A percentile compares a stretch with the other conserved stretches of the same genome.
Evolutionary conservation across 495 filamentous ascomycete species (phyloP).

Genomic region (Penicillium flavigenum): DNA sequence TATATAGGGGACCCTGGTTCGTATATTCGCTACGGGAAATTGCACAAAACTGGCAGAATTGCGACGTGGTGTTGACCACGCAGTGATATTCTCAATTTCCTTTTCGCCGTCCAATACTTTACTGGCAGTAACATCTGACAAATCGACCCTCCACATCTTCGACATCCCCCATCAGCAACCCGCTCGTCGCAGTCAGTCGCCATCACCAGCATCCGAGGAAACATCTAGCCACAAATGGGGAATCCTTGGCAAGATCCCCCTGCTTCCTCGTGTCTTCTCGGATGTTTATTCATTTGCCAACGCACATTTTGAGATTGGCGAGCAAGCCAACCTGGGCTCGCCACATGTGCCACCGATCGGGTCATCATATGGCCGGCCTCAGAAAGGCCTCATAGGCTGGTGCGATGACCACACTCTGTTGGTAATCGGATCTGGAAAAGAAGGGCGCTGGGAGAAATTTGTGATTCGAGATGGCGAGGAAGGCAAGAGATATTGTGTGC

Average conservation of each 20-base stretch:
- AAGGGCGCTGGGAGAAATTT: conserved; percentile 85
- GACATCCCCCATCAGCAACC: conserved; percentile 58
- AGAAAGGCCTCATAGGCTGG: conserved; percentile 80
- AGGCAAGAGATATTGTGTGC: conserved; percentile 57
- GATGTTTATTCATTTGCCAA: conserved; percentile 80
- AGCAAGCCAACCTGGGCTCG: conserved; percentile 55
- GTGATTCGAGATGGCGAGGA: conserved; percentile 61
- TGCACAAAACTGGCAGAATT: conserved; percentile 79
- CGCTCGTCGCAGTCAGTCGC: conserved; percentile 36
- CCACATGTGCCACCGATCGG: conserved; percentile 43
- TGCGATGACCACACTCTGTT: conserved; percentile 63
- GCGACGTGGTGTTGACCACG: conserved; percentile 83
- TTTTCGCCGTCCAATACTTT: conserved; percentile 77
- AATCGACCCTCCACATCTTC: conserved; percentile 91
- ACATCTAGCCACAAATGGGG: conserved; percentile 72
- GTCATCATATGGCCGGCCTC: conserved; percentile 54
- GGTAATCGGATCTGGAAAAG: conserved; percentile 77
- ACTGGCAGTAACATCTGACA: conserved; percentile 95
- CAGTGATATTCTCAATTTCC: conserved; percentile 79
- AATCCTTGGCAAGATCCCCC: conserved; percentile 70
- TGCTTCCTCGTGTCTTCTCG: conserved; percentile 77
- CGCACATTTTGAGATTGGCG: conserved; percentile 73
- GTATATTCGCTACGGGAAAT: conserved; percentile 74
- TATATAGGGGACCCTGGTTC: conserved; percentile 77
- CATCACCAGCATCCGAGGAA: conserved; percentile 41